Base-by-base conservation (phyloP, 106 monocot genomes). In the Acorus calamus region DNA sequence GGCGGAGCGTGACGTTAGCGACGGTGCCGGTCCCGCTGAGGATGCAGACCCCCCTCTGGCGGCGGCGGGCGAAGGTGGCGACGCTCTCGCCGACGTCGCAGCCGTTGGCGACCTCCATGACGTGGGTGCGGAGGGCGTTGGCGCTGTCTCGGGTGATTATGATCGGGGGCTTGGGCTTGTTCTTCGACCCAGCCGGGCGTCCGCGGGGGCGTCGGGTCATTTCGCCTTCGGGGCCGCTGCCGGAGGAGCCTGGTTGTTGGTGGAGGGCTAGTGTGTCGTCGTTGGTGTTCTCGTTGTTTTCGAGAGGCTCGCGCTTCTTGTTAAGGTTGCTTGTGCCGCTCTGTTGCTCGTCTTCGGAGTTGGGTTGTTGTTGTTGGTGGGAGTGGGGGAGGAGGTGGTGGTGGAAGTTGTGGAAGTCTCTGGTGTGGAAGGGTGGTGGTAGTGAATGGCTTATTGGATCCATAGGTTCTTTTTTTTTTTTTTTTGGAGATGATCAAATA, bases 101-200 rank as follows among this genome's bases (percentile, higher is more conserved):
- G 8, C 81, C 81, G 46, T 60, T 43, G n/a, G 67, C 65, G 59
- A 81, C 60, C 77, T 81, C 81, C 61, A 81, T 62, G 53, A 81
- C 62, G 69, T 81, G 81, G 10, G 81, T 64, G 10, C 81, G 66
- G 42, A 81, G 68, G 6, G 77, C 76, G 68, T 77, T 77, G 11
- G 81, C 72, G 47, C 81, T 81, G 72, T 81, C 81, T 14, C 81
- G 48, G 10, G 77, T 77, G 76, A 81, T 77, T 52, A 81, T 81
- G 51, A 81, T 69, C 53, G 81, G 81, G 6, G 81, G 81, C 66
- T 81, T 81, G 4, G 77, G 77, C 66, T 81, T 81, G 81, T 81
- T 81, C 69, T 81, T 81, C n/a, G 77, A 77, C 47, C 81, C 81
- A 5, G 81, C 49, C 0, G 81, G 81, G 28, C 81, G 72, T 8